Base-by-base conservation (phyloP, 2,329 filamentous ascomycete genomes). In the Stachybotrys chlorohalonatus region DNA sequence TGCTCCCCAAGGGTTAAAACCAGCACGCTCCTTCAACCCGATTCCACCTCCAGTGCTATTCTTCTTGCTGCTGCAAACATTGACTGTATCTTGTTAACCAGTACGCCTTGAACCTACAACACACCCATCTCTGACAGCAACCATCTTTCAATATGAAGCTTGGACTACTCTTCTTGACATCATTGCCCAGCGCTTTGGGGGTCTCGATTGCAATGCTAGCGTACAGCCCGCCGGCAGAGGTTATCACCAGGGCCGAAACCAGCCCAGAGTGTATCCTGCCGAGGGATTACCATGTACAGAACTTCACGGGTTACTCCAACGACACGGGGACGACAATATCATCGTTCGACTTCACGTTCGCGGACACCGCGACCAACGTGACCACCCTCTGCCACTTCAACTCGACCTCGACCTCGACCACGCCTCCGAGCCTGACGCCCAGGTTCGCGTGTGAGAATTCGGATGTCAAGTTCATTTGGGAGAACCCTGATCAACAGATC, bases 301-400 rank as follows among this genome's bases (percentile, higher is more conserved):
- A 73, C 56, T 75, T 79, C 51, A 56, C 56, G 13, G 68, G 64
- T 11, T 57, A 64, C 17, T 66, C 66, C 51, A 69, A 70, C 53
- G 60, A 70, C 55, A 69, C 64, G 6, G 68, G 66, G n/a, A 54
- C 64, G 30, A 64, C 63, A 8, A 59, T 73, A 17, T 57, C 62
- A 16, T 62, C 62, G 7, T 62, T 74, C 57, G 59, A 68, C 53
- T 80, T 80, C 58, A 62, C 56, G 52, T 80, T 71, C 63, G 52
- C 62, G 46, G 75, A 79, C 59, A 51, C 62, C 11, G 64, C 60
- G n/a, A 78, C 75, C 16, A 58, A 61, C 2, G 62, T 75, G 51
- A 61, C 63, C n/a, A 76, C 75, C 9, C 56, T 57, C 1, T 81
- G 78, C 64, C 64, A 69, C 45, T 71, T 68, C 62, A 76, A 80